These are phyloP conservation scores for Myriosclerotinia curreyana DNA, from an alignment of 2,329 filamentous ascomycete species.

Conservation along the genomic window DNA sequence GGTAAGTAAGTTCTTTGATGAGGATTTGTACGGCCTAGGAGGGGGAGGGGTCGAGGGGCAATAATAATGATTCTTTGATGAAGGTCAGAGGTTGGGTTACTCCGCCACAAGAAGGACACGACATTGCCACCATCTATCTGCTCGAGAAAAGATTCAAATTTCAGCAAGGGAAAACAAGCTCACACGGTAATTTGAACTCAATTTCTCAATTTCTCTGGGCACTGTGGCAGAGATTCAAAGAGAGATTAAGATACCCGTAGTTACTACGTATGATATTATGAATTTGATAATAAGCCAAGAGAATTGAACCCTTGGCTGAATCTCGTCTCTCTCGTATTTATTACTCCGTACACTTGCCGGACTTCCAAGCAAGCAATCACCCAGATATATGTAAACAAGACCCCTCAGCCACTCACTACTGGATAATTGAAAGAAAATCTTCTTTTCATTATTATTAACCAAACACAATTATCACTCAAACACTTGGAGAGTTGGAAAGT, in stretches of 20 bases:
- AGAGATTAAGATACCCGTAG: too few species aligned
- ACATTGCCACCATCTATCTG: not conserved
- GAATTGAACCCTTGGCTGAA: not conserved
- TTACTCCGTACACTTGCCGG: not conserved
- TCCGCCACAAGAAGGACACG: conserved; percentile 17
- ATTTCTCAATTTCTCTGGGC: too few species aligned
- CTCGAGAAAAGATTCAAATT: too few species aligned
- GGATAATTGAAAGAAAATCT: too few species aligned
- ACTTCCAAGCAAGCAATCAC: not conserved
- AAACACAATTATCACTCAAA: too few species aligned
- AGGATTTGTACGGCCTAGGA: not conserved
- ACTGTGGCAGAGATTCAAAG: not conserved
- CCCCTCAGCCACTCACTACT: conserved; percentile 15
- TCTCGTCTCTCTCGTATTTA: conserved; percentile 10
- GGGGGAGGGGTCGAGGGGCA: not conserved
- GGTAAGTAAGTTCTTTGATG: too few species aligned
- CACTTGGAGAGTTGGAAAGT: too few species aligned
- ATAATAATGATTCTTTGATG: conserved; percentile 1
- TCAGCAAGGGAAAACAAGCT: not conserved
- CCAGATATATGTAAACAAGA: conserved; percentile 1
- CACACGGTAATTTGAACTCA: not conserved
- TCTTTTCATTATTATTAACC: too few species aligned
- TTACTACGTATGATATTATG: not conserved
- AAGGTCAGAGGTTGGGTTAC: not conserved
- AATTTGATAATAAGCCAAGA: conserved; percentile 12